phyloP scores from a whole-genome alignment of 345 rosid genomes.

The Camelina laxa region DNA sequence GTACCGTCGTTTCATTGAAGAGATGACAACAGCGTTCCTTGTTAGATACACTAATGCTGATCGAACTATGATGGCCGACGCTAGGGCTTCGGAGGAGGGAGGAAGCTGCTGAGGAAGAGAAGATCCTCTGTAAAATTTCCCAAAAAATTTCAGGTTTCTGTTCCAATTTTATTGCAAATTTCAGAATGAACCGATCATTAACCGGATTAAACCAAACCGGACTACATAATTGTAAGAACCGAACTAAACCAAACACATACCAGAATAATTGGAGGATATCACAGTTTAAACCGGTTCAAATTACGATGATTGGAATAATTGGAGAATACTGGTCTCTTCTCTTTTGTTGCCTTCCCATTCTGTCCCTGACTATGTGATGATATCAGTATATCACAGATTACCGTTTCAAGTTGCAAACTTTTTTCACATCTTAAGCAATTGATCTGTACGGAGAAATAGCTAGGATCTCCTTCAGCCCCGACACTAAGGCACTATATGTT shows the following conservation, averaged over 20 bases:
- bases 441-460: too few species aligned
- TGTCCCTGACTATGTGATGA: too few species aligned
- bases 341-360: too few species aligned
- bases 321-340: too few species aligned
- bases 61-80: background rate
- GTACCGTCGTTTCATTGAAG: background rate
- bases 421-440: too few species aligned
- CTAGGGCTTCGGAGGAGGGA: background rate
- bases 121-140: background rate
- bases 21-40: background rate
- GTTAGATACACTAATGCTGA: background rate
- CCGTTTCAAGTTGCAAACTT: too few species aligned
- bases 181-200: background rate
- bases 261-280: too few species aligned
- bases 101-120: background rate
- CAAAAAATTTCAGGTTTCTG: background rate
- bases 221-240: background rate
- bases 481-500: too few species aligned
- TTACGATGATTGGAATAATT: too few species aligned
- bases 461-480: too few species aligned
- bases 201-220: background rate
- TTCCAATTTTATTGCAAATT: background rate
- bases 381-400: too few species aligned
- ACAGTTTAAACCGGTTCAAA: too few species aligned
- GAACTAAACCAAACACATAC: background rate